phyloP scores from a whole-genome alignment of 495 filamentous ascomycete genomes.

The Penicillium lagena region DNA sequence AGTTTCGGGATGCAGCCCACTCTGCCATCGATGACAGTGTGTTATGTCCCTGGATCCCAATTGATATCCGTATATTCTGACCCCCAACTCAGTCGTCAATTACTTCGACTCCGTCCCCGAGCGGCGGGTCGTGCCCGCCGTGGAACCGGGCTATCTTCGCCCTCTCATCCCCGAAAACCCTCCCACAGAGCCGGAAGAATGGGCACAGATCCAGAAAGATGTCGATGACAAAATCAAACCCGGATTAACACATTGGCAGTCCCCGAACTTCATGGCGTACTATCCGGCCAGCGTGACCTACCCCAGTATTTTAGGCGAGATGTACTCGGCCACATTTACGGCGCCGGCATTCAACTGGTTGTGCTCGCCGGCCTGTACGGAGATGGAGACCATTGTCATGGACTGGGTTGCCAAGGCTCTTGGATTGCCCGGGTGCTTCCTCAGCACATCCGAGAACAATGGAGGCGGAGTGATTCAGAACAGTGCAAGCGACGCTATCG shows the following conservation, averaged over 20 bases:
- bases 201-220: constrained; percentile 76
- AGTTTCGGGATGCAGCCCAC: too few relatives aligned
- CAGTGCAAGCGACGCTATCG: constrained; percentile 82
- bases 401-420: constrained; percentile 84
- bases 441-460: constrained; percentile 63
- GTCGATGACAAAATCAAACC: constrained; percentile 87
- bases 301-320: constrained; percentile 85
- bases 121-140: constrained; percentile 66
- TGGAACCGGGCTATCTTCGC: constrained; percentile 82
- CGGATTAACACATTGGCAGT: constrained; percentile 93
- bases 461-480: constrained; percentile 95
- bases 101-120: constrained; percentile 74
- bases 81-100: constrained; percentile 53
- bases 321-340: constrained; percentile 84
- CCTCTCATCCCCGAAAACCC: constrained; percentile 69
- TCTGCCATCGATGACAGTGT: too few relatives aligned
- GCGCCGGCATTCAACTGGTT: constrained; percentile 97
- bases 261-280: constrained; percentile 95
- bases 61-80: background rate
- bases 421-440: constrained; percentile 65
- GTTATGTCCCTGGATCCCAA: too few relatives aligned
- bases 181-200: constrained; percentile 68
- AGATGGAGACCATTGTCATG: constrained; percentile 88
- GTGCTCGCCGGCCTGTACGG: constrained; percentile 90
- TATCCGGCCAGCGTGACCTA: constrained; percentile 80